Evolutionary conservation across 106 monocot species (phyloP).

Genomic region (Narthecium ossifragum): DNA sequence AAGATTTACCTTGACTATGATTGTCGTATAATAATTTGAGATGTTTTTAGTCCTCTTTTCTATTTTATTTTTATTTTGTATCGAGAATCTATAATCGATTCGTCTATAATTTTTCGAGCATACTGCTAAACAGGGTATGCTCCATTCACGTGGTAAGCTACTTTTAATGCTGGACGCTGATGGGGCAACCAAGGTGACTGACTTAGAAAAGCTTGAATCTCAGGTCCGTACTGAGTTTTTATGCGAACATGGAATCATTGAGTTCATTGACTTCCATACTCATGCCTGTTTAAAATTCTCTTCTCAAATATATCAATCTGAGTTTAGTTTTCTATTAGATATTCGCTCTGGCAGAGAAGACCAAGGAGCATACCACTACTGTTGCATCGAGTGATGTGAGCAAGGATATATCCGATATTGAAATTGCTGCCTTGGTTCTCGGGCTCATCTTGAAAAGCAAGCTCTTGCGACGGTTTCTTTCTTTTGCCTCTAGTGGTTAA

Average conservation of each 20-base stretch:
- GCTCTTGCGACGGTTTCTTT: slow-evolving; percentile 97
- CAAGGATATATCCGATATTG: slow-evolving; percentile 46
- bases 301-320: neutral
- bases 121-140: slow-evolving; percentile 81
- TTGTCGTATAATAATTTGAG: no score
- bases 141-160: slow-evolving; percentile 91
- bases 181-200: slow-evolving; percentile 95
- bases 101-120: slow-evolving; percentile 29
- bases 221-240: slow-evolving; percentile 58
- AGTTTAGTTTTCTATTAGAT: slow-evolving; percentile 31
- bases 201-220: slow-evolving; percentile 88
- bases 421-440: slow-evolving; percentile 85
- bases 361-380: slow-evolving; percentile 19
- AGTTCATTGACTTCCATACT: no score
- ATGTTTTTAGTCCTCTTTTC: no score
- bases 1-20: no score
- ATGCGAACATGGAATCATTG: no score
- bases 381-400: slow-evolving; percentile 2
- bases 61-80: neutral
- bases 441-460: slow-evolving; percentile 95
- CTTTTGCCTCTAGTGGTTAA: no score
- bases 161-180: slow-evolving; percentile 99
- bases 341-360: slow-evolving; percentile 29
- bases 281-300: no score
- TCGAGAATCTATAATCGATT: no score